Percentiles rank a stretch among this genome's conserved stretches.
Evolutionary conservation across 164 flowering plant species (phyloP).

Genomic region (grape (Vitis vinifera)): ASM3070453v1 NC_081812.1:23383501-23384000

Average conservation of each 20-base stretch:
- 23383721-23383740: background rate
- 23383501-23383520: conserved; percentile 1
- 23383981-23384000: too few relatives aligned
- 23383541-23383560: conserved; percentile 50
- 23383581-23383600: conserved; percentile 35
- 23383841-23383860: background rate
- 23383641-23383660: too few relatives aligned
- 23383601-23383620: conserved; percentile 15
- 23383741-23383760: too few relatives aligned
- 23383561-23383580: conserved; percentile 39
- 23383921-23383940: too few relatives aligned
- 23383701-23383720: background rate
- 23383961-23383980: too few relatives aligned
- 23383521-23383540: conserved; percentile 15
- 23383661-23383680: background rate
- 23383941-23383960: too few relatives aligned
- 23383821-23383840: conserved; percentile 68
- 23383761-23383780: conserved; percentile 44
- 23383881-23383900: background rate
- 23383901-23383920: too few relatives aligned
- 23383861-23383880: conserved; percentile 3
- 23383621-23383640: too few relatives aligned
- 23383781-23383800: conserved; percentile 42
- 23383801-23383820: conserved; percentile 85
- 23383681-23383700: background rate